Conservation (phyloP, 768 basidiomycete species). For the Kwoniella pini region DNA sequence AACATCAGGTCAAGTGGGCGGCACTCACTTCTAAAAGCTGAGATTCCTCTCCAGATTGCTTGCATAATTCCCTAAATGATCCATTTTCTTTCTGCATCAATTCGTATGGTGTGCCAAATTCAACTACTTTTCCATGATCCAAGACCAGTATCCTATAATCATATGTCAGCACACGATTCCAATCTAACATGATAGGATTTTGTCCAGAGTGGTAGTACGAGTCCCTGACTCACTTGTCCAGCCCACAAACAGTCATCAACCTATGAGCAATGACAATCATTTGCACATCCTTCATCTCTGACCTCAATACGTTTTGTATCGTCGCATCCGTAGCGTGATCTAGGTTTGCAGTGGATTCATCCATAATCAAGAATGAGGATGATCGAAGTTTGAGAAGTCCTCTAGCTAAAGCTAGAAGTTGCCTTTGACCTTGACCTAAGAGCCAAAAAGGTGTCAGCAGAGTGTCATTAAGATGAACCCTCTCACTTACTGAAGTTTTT, state of each 20-base stretch:
- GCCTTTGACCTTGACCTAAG: slow-evolving; percentile 60
- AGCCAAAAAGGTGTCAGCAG: too few species aligned
- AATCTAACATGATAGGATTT: too few species aligned
- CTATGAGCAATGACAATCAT: slow-evolving; percentile 66
- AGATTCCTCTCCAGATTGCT: slow-evolving; percentile 49
- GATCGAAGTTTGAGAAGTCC: slow-evolving; percentile 58
- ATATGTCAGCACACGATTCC: neutral
- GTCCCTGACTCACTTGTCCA: slow-evolving; percentile 61
- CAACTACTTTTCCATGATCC: slow-evolving; percentile 57
- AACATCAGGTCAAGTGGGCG: too few species aligned
- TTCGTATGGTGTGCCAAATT: slow-evolving; percentile 52
- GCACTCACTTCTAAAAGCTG: slow-evolving; percentile 44
- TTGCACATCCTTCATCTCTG: slow-evolving; percentile 57
- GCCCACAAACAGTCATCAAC: slow-evolving; percentile 61
- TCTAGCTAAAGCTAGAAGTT: slow-evolving; percentile 64
- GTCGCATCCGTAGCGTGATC: slow-evolving; percentile 64
- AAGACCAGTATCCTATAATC: slow-evolving; percentile 58
- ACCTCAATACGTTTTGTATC: slow-evolving; percentile 63
- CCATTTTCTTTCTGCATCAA: slow-evolving; percentile 60
- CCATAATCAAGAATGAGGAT: slow-evolving; percentile 63
- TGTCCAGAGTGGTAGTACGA: too few species aligned
- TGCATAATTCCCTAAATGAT: slow-evolving; percentile 64
- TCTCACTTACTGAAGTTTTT: slow-evolving; percentile 57
- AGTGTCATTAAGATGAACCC: neutral
- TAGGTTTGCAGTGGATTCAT: slow-evolving; percentile 59